These are phyloP conservation scores for Solanum etuberosum DNA, from an alignment of 257 asterid species.

Conservation along the genomic window DNA sequence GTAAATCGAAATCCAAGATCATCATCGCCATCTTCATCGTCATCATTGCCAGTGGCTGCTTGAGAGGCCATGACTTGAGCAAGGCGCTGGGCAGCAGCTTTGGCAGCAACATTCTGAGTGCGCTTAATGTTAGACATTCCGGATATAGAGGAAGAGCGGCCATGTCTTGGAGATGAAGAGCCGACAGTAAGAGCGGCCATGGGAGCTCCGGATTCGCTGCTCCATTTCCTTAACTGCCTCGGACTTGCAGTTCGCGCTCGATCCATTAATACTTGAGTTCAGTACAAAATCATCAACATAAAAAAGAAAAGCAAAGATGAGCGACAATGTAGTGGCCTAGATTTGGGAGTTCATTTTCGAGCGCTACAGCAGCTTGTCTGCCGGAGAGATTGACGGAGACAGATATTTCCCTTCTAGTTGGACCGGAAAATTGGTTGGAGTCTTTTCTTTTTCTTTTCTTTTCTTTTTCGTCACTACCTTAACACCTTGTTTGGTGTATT, in stretches of 20 bases:
- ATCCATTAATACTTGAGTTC: background rate
- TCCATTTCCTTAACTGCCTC: slow-evolving; percentile 51
- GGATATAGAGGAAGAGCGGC: slow-evolving; percentile 58
- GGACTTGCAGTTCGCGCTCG: slow-evolving; percentile 15
- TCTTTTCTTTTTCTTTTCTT: too few relatives aligned
- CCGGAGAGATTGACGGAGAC: slow-evolving; percentile 5
- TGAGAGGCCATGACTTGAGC: slow-evolving; percentile 99
- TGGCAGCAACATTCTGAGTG: slow-evolving; percentile 89
- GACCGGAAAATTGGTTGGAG: background rate
- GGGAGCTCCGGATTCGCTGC: slow-evolving; percentile 45
- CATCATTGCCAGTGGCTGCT: slow-evolving; percentile 46
- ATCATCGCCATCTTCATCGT: slow-evolving; percentile 42
- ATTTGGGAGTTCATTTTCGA: background rate
- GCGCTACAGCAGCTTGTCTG: background rate
- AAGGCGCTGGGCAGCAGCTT: slow-evolving; percentile 98
- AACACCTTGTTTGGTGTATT: background rate
- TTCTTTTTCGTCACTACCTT: background rate
- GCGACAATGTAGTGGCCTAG: background rate
- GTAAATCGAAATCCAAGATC: slow-evolving; percentile 62
- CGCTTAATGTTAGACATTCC: slow-evolving; percentile 91
- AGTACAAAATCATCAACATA: background rate
- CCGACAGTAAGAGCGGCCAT: background rate
- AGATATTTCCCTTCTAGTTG: background rate
- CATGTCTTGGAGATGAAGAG: slow-evolving; percentile 28
- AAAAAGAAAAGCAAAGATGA: background rate